A percentile compares a stretch with the other conserved stretches of the same genome.
Evolutionary conservation across 169 alveolate species (phyloP).

Genomic region (Plasmodium fragile): DNA sequence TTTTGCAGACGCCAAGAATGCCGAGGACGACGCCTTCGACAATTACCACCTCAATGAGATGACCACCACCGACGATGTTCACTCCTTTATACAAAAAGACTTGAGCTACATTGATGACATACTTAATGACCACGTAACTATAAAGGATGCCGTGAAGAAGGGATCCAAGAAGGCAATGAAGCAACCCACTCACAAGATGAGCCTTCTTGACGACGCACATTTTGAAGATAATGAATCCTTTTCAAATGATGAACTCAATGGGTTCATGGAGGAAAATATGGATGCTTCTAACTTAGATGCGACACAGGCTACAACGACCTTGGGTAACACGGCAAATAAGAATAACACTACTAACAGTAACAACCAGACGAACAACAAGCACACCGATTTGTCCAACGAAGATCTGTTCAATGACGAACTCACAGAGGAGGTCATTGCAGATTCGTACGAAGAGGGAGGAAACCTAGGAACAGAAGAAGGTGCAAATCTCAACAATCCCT

Average conservation of each 20-base stretch:
- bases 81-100: conserved; percentile 49
- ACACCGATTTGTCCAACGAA: not conserved
- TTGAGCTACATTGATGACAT: conserved; percentile 12
- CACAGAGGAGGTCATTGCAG: not conserved
- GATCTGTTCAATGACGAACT: conserved; percentile 2
- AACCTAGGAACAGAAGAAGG: not conserved
- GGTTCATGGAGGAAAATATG: not conserved
- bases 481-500: not conserved
- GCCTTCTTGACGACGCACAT: not conserved
- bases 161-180: not conserved
- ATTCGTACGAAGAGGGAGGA: conserved; percentile 5
- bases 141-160: conserved; percentile 34
- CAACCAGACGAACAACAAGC: not conserved
- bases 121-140: conserved; percentile 19
- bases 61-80: not conserved
- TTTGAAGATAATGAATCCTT: not conserved
- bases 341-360: not conserved
- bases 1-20: not conserved
- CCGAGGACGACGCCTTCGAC: conserved; percentile 26
- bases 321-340: not conserved
- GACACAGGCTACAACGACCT: not conserved
- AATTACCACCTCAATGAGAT: conserved; percentile 34
- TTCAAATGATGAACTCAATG: conserved; percentile 18
- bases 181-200: not conserved
- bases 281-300: conserved; percentile 5